Evolutionary conservation across 768 basidiomycete species (phyloP).

Genomic region (Melanogaster broomeanus): DNA sequence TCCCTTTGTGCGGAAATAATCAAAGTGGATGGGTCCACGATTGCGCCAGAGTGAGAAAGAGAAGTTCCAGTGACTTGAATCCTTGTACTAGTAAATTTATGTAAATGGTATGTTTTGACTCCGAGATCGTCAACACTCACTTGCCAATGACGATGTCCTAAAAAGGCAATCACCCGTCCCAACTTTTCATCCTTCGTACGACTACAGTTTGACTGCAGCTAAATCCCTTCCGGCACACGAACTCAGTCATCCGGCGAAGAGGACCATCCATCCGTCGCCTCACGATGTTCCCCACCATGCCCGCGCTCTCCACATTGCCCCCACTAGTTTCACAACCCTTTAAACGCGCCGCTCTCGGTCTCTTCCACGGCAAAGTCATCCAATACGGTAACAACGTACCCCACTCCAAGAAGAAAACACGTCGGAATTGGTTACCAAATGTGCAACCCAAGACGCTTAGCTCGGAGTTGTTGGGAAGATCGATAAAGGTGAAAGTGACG

Average conservation of each 20-base stretch:
- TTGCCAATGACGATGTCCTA: no score
- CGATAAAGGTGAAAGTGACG: constrained; percentile 69
- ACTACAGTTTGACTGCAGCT: no score
- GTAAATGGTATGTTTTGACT: no score
- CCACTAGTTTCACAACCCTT: constrained; percentile 61
- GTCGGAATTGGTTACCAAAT: constrained; percentile 87
- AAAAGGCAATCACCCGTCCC: no score
- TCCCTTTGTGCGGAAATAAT: no score
- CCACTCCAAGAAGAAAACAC: constrained; percentile 85
- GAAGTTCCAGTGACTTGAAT: no score
- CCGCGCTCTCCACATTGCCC: constrained; percentile 19
- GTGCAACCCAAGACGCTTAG: constrained; percentile 74
- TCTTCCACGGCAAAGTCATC: constrained; percentile 81
- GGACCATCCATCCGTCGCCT: no score
- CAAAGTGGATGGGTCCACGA: no score
- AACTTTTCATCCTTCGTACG: no score
- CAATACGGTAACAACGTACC: constrained; percentile 89
- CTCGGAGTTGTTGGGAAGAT: constrained; percentile 62
- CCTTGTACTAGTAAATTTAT: no score
- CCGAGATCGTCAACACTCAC: no score
- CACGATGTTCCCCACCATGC: constrained; percentile 25
- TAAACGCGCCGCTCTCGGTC: constrained; percentile 77
- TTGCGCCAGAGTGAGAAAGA: no score
- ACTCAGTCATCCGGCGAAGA: not conserved
- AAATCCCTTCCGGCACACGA: not conserved